Conservation (phyloP, 768 basidiomycete genomes). For the Boletus insuetus region DNA sequence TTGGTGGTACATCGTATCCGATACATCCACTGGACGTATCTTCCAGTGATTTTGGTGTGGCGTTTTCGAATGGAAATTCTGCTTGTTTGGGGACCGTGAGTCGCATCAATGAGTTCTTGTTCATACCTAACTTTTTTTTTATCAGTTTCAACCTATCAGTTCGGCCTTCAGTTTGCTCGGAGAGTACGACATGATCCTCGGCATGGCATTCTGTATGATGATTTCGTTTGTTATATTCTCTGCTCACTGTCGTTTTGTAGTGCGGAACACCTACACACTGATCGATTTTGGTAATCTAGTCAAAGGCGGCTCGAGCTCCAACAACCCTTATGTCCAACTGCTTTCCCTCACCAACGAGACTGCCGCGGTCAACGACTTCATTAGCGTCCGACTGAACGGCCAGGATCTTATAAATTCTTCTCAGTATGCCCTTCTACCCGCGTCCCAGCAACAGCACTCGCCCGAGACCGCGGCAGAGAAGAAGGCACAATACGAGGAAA, state of each 20-base stretch:
- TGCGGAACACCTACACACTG: slow-evolving; percentile 73
- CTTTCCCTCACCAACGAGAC: slow-evolving; percentile 53
- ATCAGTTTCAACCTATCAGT: slow-evolving; percentile 80
- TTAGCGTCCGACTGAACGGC: slow-evolving; percentile 57
- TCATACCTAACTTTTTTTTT: slow-evolving; percentile 5
- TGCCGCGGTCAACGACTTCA: slow-evolving; percentile 63
- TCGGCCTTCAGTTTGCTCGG: slow-evolving; percentile 75
- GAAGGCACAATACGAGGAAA: slow-evolving; percentile 62
- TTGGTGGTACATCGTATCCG: slow-evolving; percentile 66
- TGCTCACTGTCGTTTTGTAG: slow-evolving; percentile 35
- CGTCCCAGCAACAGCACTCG: slow-evolving; percentile 55
- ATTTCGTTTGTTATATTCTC: not conserved
- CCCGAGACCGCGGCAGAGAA: slow-evolving; percentile 64
- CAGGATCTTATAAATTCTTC: slow-evolving; percentile 53
- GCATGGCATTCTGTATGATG: slow-evolving; percentile 72
- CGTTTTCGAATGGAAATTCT: slow-evolving; percentile 43
- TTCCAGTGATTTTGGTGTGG: slow-evolving; percentile 53
- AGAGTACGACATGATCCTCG: slow-evolving; percentile 79
- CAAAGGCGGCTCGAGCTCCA: slow-evolving; percentile 43
- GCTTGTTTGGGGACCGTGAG: slow-evolving; percentile 70
- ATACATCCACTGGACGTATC: slow-evolving; percentile 71
- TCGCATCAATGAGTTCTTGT: slow-evolving; percentile 7
- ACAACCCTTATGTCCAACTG: slow-evolving; percentile 68
- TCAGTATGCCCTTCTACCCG: slow-evolving; percentile 59
- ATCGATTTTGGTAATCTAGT: slow-evolving; percentile 74